Conservation (phyloP, 2,329 filamentous ascomycete species). For the Sclerotinia sclerotiorum region DNA sequence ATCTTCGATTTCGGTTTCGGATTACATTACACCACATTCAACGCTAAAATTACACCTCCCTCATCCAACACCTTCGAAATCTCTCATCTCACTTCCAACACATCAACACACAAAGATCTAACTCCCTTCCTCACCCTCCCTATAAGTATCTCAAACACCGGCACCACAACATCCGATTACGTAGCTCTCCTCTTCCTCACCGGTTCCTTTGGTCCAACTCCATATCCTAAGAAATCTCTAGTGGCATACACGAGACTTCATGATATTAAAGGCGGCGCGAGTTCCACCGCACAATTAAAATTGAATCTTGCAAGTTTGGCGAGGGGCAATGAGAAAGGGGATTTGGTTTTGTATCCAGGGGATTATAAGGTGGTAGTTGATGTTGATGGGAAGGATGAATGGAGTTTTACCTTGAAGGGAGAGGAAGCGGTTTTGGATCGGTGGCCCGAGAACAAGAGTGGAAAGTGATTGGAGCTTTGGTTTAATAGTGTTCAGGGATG, state of each 20-base stretch:
- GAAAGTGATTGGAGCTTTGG: background rate
- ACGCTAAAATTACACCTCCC: background rate
- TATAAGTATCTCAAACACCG: constrained; percentile 47
- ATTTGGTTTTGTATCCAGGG: constrained; percentile 54
- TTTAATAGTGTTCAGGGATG: too few relatives aligned
- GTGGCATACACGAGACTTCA: constrained; percentile 49
- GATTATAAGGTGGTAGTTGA: constrained; percentile 51
- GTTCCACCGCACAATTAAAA: constrained; percentile 41
- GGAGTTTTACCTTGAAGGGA: constrained; percentile 51
- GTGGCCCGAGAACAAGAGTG: constrained; percentile 24
- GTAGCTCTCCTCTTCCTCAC: constrained; percentile 53
- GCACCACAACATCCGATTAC: constrained; percentile 54
- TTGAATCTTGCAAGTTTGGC: constrained; percentile 52
- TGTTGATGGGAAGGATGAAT: constrained; percentile 43
- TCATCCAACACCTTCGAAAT: constrained; percentile 19
- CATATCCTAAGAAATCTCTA: constrained; percentile 54
- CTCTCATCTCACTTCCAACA: constrained; percentile 11
- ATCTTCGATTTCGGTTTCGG: constrained; percentile 56
- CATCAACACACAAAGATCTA: constrained; percentile 27
- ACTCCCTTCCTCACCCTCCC: constrained; percentile 43
- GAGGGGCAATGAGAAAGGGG: constrained; percentile 51
- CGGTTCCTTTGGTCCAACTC: constrained; percentile 48
- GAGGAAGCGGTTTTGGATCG: constrained; percentile 45
- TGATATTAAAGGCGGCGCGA: constrained; percentile 36
- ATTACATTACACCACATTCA: constrained; percentile 38